phyloP scores from a whole-genome alignment of 2,329 filamentous ascomycete genomes.

The Sporothrix euskadiensis region DNA sequence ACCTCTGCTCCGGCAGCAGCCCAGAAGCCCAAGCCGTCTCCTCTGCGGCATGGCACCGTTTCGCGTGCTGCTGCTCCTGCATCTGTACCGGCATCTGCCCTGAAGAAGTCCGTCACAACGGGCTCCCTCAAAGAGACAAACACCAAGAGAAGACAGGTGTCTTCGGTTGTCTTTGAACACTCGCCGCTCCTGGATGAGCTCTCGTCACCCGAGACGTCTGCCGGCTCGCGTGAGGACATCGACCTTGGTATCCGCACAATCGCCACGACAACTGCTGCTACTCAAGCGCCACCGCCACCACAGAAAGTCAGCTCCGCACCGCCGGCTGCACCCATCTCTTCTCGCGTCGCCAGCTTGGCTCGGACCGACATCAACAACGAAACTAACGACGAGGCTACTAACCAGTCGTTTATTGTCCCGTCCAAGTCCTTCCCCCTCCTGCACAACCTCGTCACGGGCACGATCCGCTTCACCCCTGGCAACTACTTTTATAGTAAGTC shows the following conservation, averaged over 20 bases:
- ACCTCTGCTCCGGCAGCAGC: not conserved
- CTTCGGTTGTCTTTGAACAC: conserved; percentile 1
- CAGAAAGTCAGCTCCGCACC: conserved; percentile 5
- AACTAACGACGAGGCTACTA: conserved; percentile 25
- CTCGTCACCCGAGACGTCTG: conserved; percentile 31
- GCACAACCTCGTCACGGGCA: conserved; percentile 33
- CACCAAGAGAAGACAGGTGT: conserved; percentile 8
- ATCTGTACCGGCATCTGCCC: not conserved
- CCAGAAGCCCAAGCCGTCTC: conserved; percentile 19
- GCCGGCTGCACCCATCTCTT: not conserved
- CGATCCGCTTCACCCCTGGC: conserved; percentile 31
- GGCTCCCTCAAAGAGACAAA: not conserved
- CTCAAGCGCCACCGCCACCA: not conserved
- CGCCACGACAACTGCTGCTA: not conserved
- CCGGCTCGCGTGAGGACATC: conserved; percentile 27
- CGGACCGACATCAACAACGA: conserved; percentile 24
- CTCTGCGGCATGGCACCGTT: conserved; percentile 20
- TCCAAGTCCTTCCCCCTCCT: conserved; percentile 33
- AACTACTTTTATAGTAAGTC: conserved; percentile 28
- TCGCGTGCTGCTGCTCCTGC: conserved; percentile 12
- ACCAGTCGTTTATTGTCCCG: conserved; percentile 33
- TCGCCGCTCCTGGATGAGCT: conserved; percentile 25
- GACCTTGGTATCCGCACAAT: conserved; percentile 21
- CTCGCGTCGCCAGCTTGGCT: not conserved
- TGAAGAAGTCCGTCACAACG: conserved; percentile 11